These are phyloP conservation scores for Eimeria acervulina DNA, from an alignment of 169 alveolate species.

Conservation along the genomic window DNA sequence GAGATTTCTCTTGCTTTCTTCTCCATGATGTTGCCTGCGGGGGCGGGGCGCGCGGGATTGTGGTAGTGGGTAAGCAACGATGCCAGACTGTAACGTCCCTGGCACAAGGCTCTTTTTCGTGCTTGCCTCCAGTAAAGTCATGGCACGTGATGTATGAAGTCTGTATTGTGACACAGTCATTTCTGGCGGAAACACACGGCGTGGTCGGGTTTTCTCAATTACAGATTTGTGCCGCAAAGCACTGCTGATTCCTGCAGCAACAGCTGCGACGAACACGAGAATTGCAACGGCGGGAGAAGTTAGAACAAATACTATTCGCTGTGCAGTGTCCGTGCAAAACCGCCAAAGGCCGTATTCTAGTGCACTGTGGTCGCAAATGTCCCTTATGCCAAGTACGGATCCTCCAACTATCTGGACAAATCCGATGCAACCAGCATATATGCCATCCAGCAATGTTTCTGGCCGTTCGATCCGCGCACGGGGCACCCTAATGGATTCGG, in stretches of 20 bases:
- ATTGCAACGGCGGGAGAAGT: not conserved
- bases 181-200: slow-evolving; percentile 69
- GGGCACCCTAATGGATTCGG: slow-evolving; percentile 49
- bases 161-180: slow-evolving; percentile 45
- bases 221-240: slow-evolving; percentile 55
- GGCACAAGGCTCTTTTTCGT: slow-evolving; percentile 39
- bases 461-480: slow-evolving; percentile 74
- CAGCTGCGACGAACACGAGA: slow-evolving; percentile 6
- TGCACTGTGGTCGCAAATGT: not conserved
- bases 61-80: slow-evolving; percentile 68
- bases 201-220: slow-evolving; percentile 49
- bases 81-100: slow-evolving; percentile 61
- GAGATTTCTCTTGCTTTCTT: not conserved
- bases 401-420: slow-evolving; percentile 63
- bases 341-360: not conserved
- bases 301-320: slow-evolving; percentile 44
- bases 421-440: slow-evolving; percentile 23
- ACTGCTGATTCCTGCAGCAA: slow-evolving; percentile 65
- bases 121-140: slow-evolving; percentile 52
- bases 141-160: slow-evolving; percentile 59
- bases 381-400: not conserved
- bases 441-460: slow-evolving; percentile 67
- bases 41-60: not conserved
- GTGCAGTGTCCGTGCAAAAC: not conserved
- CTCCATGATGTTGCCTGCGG: slow-evolving; percentile 3